These are phyloP conservation scores for Saksenaea oblongispora DNA, from an alignment of 371 early-diverging fungal species.

Conservation along the genomic window DNA sequence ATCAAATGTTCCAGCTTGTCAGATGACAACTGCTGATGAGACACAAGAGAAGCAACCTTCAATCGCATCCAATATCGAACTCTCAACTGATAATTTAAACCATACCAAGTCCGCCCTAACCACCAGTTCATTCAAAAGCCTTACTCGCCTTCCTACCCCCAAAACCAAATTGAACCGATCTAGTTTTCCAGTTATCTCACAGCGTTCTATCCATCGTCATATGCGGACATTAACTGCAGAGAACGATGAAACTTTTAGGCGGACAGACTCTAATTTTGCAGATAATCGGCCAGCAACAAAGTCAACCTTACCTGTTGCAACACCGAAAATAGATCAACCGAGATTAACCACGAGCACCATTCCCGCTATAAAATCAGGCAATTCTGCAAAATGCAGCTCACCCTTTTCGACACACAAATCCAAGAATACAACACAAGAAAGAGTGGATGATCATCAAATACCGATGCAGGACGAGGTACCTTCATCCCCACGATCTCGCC, in stretches of 20 bases:
- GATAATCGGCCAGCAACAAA: neutral
- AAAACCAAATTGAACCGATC: constrained; percentile 8
- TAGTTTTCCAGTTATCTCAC: constrained; percentile 8
- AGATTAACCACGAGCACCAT: constrained; percentile 1
- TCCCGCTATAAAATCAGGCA: constrained; percentile 2
- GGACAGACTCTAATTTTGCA: neutral
- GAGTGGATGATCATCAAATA: neutral
- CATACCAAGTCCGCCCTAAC: neutral
- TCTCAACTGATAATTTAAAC: neutral
- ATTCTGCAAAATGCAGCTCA: neutral
- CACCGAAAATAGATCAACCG: neutral
- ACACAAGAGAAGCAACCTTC: neutral
- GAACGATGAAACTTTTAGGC: neutral
- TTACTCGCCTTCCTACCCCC: constrained; percentile 23
- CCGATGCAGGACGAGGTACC: neutral
- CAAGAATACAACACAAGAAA: neutral
- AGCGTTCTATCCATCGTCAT: constrained; percentile 2
- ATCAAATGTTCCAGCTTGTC: neutral
- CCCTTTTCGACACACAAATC: neutral
- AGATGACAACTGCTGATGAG: neutral
- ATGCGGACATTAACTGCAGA: constrained; percentile 13
- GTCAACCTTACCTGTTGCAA: neutral
- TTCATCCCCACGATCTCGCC: constrained; percentile 2
- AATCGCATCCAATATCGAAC: neutral
- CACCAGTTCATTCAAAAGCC: constrained; percentile 8